These are phyloP conservation scores for Leccinellum rugosiceps DNA, from an alignment of 768 basidiomycete genomes.

Conservation along the genomic window DNA sequence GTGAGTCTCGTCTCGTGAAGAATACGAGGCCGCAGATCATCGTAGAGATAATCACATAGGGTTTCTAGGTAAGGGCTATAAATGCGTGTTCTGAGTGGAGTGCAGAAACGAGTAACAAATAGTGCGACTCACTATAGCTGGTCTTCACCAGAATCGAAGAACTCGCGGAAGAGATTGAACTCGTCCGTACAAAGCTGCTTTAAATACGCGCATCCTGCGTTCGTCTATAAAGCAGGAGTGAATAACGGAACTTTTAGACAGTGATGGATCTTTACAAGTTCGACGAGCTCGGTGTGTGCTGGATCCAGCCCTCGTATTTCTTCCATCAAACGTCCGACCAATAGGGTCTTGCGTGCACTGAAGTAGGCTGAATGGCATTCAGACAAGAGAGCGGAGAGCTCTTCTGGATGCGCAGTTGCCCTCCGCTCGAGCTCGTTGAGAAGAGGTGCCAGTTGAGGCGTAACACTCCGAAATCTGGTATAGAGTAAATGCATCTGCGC, in stretches of 20 bases:
- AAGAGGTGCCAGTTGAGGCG: slow-evolving; percentile 70
- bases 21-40: slow-evolving; percentile 93
- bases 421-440: slow-evolving; percentile 84
- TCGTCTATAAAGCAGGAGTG: slow-evolving; percentile 51
- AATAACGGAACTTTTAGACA: neutral
- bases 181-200: slow-evolving; percentile 91
- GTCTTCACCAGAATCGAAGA: slow-evolving; percentile 85
- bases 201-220: slow-evolving; percentile 88
- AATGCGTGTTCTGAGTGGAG: slow-evolving; percentile 5
- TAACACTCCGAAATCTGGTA: slow-evolving; percentile 76
- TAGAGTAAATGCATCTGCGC: slow-evolving; percentile 86
- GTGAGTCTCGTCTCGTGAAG: slow-evolving; percentile 88
- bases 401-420: slow-evolving; percentile 74
- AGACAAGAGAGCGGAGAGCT: slow-evolving; percentile 69
- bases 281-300: slow-evolving; percentile 76
- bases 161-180: slow-evolving; percentile 78
- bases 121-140: slow-evolving; percentile 55
- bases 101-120: neutral
- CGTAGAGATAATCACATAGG: slow-evolving; percentile 91
- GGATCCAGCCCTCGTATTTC: slow-evolving; percentile 87
- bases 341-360: slow-evolving; percentile 61
- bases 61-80: slow-evolving; percentile 85
- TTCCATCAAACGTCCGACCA: slow-evolving; percentile 69
- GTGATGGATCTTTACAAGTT: slow-evolving; percentile 55
- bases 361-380: slow-evolving; percentile 92